Evolutionary conservation across 108 stramenopile genomes (phyloP).

Genomic region (Skeletonema costatum): DNA sequence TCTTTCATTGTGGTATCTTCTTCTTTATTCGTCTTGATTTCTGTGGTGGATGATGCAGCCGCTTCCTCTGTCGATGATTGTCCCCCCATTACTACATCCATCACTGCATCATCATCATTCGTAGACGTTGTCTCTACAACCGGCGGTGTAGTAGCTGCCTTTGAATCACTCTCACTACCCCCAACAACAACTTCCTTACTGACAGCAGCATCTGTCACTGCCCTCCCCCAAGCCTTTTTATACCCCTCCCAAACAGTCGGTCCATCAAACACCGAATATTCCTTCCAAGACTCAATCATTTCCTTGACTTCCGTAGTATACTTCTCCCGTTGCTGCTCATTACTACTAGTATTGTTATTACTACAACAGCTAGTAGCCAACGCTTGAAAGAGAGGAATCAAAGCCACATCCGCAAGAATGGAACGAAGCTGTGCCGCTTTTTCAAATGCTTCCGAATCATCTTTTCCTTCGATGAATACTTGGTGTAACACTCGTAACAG

Average conservation of each 20-base stretch:
- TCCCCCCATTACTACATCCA: conserved; percentile 7
- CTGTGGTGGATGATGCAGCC: not conserved
- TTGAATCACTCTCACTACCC: not conserved
- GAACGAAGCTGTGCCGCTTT: conserved; percentile 48
- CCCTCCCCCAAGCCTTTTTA: conserved; percentile 23
- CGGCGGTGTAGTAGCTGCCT: not conserved
- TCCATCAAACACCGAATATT: conserved; percentile 67
- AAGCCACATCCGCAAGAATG: conserved; percentile 53
- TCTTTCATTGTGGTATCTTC: not conserved
- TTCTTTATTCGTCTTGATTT: not conserved
- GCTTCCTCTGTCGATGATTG: not conserved
- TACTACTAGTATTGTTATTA: not conserved
- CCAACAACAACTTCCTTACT: not conserved
- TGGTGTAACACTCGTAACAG: conserved; percentile 51
- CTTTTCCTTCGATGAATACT: conserved; percentile 27
- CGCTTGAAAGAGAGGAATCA: conserved; percentile 37
- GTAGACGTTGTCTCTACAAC: no score
- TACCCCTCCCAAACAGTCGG: conserved; percentile 53
- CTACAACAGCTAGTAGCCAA: conserved; percentile 2
- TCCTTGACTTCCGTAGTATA: conserved; percentile 6
- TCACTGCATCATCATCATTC: no score
- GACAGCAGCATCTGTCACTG: conserved; percentile 1
- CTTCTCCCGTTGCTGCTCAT: not conserved
- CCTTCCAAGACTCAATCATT: conserved; percentile 59
- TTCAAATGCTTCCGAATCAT: conserved; percentile 44